phyloP scores from a whole-genome alignment of 1,284 basidiomycete genomes.

The Cystobasidiaceae sp. region DNA sequence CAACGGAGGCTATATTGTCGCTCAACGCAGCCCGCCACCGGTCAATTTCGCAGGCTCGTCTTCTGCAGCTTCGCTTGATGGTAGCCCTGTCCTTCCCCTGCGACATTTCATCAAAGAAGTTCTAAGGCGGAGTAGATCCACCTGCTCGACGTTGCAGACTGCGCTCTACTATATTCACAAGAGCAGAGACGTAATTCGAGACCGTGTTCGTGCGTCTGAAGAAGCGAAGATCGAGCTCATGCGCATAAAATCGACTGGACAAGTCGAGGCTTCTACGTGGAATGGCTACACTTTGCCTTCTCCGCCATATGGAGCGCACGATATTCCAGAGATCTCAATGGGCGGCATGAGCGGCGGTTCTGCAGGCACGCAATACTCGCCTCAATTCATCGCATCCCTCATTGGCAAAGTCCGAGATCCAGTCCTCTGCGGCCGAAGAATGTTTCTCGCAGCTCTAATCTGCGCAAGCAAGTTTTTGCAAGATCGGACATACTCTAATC shows the following conservation, averaged over 20 bases:
- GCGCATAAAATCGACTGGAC: background rate
- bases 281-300: conserved; percentile 17
- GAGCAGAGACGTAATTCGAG: conserved; percentile 37
- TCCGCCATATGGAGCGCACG: conserved; percentile 23
- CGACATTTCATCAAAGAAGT: conserved; percentile 41
- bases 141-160: conserved; percentile 42
- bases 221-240: conserved; percentile 18
- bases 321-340: too few species aligned
- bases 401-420: conserved; percentile 48
- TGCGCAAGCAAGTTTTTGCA: conserved; percentile 86
- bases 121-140: conserved; percentile 41
- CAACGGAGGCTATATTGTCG: background rate
- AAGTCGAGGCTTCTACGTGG: conserved; percentile 7
- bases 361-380: background rate
- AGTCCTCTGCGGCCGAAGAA: conserved; percentile 74
- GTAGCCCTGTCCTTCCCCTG: conserved; percentile 37
- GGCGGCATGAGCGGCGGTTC: too few species aligned
- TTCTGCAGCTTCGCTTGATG: background rate
- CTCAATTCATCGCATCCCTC: background rate
- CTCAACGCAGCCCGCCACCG: background rate
- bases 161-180: conserved; percentile 45
- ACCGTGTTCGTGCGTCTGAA: conserved; percentile 34
- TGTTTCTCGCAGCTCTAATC: conserved; percentile 81
- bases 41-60: background rate
- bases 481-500: conserved; percentile 84